Conservation (phyloP, 305 asterid species). For the Vinca major region DNA sequence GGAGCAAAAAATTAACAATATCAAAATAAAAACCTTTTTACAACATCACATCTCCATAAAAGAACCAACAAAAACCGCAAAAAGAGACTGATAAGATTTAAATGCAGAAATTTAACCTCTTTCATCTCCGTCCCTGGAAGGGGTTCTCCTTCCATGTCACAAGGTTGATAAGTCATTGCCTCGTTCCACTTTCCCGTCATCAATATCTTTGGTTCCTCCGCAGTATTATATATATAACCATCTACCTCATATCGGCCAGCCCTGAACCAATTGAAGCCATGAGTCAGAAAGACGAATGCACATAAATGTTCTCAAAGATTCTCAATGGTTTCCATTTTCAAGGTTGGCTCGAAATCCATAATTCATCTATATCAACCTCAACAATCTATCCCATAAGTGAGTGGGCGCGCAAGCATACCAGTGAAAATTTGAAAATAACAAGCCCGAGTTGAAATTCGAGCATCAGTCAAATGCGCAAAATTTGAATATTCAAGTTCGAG, state of each 20-base stretch:
- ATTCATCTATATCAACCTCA: background rate
- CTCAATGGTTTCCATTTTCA: background rate
- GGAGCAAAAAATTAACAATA: background rate
- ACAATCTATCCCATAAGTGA: background rate
- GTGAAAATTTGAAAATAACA: background rate
- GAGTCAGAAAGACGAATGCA: slow-evolving; percentile 4
- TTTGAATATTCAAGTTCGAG: too few species aligned
- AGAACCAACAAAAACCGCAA: background rate
- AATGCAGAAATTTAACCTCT: slow-evolving; percentile 46
- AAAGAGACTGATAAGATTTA: background rate
- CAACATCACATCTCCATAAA: background rate
- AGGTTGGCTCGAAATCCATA: background rate
- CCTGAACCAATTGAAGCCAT: slow-evolving; percentile 31
- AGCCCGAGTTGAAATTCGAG: too few species aligned
- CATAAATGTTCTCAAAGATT: slow-evolving; percentile 1
- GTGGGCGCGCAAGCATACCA: background rate
- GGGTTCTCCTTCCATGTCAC: slow-evolving; percentile 96
- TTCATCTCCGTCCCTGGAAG: slow-evolving; percentile 71
- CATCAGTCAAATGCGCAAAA: too few species aligned
- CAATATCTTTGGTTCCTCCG: slow-evolving; percentile 89
- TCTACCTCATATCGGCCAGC: slow-evolving; percentile 96
- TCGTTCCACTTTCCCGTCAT: slow-evolving; percentile 98
- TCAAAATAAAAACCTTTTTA: background rate
- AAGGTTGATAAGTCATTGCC: slow-evolving; percentile 78
- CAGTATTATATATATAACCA: slow-evolving; percentile 83